These are phyloP conservation scores for Mariannaea elegans DNA, from an alignment of 2,329 filamentous ascomycete genomes.

Conservation along the genomic window DNA sequence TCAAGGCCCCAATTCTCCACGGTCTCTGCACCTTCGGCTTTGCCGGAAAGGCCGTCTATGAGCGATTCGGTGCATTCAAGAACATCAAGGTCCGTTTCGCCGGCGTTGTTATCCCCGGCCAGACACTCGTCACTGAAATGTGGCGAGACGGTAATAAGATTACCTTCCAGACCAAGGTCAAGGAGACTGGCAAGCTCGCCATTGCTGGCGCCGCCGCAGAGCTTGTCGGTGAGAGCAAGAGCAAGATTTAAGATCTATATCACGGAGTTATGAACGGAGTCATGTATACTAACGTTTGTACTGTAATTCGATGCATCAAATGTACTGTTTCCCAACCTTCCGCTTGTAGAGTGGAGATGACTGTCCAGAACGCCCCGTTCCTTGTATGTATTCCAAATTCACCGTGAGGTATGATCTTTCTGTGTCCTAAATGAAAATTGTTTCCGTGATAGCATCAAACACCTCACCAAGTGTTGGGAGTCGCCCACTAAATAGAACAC, in stretches of 20 bases:
- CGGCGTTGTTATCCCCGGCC: slow-evolving; percentile 83
- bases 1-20: slow-evolving; percentile 93
- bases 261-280: slow-evolving; percentile 25
- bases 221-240: slow-evolving; percentile 57
- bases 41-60: slow-evolving; percentile 87
- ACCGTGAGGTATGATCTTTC: slow-evolving; percentile 24
- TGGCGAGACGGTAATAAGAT: slow-evolving; percentile 86
- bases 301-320: slow-evolving; percentile 35
- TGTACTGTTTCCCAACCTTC: slow-evolving; percentile 30
- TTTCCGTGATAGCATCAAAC: slow-evolving; percentile 57
- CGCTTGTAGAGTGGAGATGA: not conserved
- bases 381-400: slow-evolving; percentile 22
- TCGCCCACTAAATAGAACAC: slow-evolving; percentile 44
- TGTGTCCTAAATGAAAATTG: slow-evolving; percentile 49
- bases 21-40: slow-evolving; percentile 97
- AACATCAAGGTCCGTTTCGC: slow-evolving; percentile 95
- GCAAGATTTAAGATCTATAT: slow-evolving; percentile 41
- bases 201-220: slow-evolving; percentile 85
- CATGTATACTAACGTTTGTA: slow-evolving; percentile 39
- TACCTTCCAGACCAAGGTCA: slow-evolving; percentile 86
- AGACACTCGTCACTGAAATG: slow-evolving; percentile 94
- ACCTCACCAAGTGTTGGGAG: slow-evolving; percentile 53
- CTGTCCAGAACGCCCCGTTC: slow-evolving; percentile 4
- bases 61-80: slow-evolving; percentile 83
- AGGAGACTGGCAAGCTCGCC: slow-evolving; percentile 90